Base-by-base conservation (phyloP, 306 rosid species). In the Dalbergia oliveri region DNA sequence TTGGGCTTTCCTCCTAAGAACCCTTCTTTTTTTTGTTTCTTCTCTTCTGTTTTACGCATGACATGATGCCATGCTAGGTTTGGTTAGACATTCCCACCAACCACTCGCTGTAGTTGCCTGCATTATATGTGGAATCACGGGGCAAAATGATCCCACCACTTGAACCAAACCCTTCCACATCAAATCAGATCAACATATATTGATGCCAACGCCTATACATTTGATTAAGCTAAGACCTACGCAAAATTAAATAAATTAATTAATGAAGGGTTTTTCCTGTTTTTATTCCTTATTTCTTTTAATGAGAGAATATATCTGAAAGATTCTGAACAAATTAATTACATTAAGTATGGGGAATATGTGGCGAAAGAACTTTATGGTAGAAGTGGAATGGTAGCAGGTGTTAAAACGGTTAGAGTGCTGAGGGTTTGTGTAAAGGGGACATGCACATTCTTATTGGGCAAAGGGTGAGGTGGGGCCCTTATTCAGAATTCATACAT, bases 401-500 rank as follows among this genome's bases (percentile, higher is more conserved):
- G 79, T 77, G 76, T 77, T 60, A 56, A 50, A 74, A 47, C 71
- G 12, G 57, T 34, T 39, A 23, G 83, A 86, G 37, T 63, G 9
- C 43, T 59, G 77, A 65, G 69, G 61, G 78, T 72, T 63, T 77
- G 79, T 18, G 47, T 21, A n/a, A 59, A 50, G 76, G 77, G 89
- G 75, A 82, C 83, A 80, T 83, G 76, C 67, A 69, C 44, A 37
- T 75, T 88, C 80, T 84, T 11, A 88, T 85, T 87, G 86, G 88
- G 75, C 81, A 49, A 85, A n/a, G 57, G 81, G 87, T 77, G 91
- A 63, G 82, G 86, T 86, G 85, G 92, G 94, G 57, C 86, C 85
- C 84, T 6, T 12, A 33, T 80, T 82, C 87, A 67, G 78, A 76
- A 80, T 57, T 51, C 31, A 26, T 26, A 26, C 62, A 33, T 12